These are phyloP conservation scores for Mucor circinelloides DNA, from an alignment of 371 early-diverging fungal genomes.

Conservation along the genomic window DNA sequence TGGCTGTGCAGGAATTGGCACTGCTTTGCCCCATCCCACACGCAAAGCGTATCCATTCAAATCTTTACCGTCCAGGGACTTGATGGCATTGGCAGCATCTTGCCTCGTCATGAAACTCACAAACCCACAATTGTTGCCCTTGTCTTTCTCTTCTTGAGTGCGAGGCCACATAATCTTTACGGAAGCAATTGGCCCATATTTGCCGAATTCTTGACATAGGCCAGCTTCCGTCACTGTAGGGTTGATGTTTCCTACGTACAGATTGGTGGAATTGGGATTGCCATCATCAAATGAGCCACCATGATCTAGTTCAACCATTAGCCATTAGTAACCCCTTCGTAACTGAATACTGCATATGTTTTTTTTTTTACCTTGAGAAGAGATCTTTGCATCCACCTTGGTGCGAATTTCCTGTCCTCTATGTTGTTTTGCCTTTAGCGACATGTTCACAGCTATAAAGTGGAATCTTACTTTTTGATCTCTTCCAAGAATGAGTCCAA, in stretches of 20 bases:
- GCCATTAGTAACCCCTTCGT: not conserved
- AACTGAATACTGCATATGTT: not conserved
- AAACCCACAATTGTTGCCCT: constrained; percentile 85
- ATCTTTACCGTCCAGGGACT: constrained; percentile 73
- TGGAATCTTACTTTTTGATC: constrained; percentile 63
- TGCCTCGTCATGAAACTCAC: constrained; percentile 88
- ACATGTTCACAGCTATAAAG: no score
- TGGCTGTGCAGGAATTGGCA: constrained; percentile 79
- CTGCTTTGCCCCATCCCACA: constrained; percentile 91
- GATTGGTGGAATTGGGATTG: constrained; percentile 83
- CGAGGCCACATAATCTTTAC: constrained; percentile 97
- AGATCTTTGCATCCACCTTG: not conserved
- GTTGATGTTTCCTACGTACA: constrained; percentile 87
- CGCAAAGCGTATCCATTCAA: constrained; percentile 67
- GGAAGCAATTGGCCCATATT: constrained; percentile 87
- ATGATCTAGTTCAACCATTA: not conserved
- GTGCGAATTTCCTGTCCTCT: constrained; percentile 7
- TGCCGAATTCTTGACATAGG: constrained; percentile 78
- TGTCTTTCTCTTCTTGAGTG: constrained; percentile 78
- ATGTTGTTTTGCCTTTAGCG: not conserved
- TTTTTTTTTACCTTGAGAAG: not conserved
- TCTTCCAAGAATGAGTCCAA: constrained; percentile 85
- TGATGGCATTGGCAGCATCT: constrained; percentile 76
- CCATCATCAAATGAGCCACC: constrained; percentile 77
- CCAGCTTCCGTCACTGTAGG: constrained; percentile 45